A percentile compares a stretch with the other conserved stretches of the same genome.
These are phyloP conservation scores for Neopestalotiopsis rosae DNA, from an alignment of 2,329 filamentous ascomycete species.

Conservation along the genomic window DNA sequence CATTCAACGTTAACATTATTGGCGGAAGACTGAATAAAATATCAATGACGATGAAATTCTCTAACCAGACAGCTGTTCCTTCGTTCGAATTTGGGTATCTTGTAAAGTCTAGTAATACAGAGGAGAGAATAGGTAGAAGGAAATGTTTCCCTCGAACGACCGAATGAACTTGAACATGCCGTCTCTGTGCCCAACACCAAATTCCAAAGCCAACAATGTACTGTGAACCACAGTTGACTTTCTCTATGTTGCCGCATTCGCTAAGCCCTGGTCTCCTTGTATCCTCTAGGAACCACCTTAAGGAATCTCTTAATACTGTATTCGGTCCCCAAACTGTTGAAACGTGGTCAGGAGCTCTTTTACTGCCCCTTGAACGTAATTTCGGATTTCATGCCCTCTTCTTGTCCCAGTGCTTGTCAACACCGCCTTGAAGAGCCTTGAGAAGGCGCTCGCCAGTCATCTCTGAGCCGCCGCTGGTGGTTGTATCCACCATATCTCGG, in stretches of 20 bases:
- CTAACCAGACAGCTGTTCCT: too few species aligned
- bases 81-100: too few species aligned
- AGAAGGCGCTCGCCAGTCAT: slow-evolving; percentile 75
- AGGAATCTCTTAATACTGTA: not conserved
- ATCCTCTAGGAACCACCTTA: not conserved
- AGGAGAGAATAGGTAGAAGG: not conserved
- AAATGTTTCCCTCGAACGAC: not conserved
- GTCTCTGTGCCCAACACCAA: not conserved
- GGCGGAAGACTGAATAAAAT: too few species aligned
- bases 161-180: not conserved
- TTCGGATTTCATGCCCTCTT: not conserved
- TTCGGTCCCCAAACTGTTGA: not conserved
- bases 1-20: too few species aligned
- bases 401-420: slow-evolving; percentile 70
- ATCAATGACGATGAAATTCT: too few species aligned
- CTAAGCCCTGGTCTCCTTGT: too few species aligned
- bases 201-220: not conserved
- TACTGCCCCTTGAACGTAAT: not conserved
- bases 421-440: slow-evolving; percentile 81
- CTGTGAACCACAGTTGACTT: too few species aligned
- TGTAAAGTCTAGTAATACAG: slow-evolving; percentile 1
- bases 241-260: too few species aligned
- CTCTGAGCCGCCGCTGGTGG: slow-evolving; percentile 66
- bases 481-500: slow-evolving; percentile 91
- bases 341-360: not conserved